Evolutionary conservation across 345 rosid genomes (phyloP).

Genomic region (Conringia planisiliqua): DNA sequence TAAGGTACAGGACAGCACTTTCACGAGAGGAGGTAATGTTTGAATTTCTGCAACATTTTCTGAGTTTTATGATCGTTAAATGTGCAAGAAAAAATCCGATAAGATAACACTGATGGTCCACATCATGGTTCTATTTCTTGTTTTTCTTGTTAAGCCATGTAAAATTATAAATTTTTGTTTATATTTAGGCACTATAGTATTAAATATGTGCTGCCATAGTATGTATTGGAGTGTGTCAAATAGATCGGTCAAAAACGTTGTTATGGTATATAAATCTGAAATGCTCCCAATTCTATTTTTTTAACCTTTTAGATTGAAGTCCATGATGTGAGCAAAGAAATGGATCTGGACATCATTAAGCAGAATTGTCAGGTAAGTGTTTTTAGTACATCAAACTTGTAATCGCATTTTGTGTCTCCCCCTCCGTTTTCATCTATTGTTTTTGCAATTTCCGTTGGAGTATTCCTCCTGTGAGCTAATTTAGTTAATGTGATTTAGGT

Average conservation of each 20-base stretch:
- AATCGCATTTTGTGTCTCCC: not conserved
- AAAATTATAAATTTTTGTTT: not conserved
- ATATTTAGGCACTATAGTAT: conserved; percentile 7
- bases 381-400: conserved; percentile 4
- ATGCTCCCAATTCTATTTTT: not conserved
- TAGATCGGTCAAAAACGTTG: not conserved
- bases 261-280: conserved; percentile 8
- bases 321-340: conserved; percentile 97
- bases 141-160: not conserved
- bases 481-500: conserved; percentile 51
- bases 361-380: conserved; percentile 88
- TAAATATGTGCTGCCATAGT: not conserved
- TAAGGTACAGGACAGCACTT: conserved; percentile 63
- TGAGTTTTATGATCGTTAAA: not conserved
- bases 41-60: conserved; percentile 5
- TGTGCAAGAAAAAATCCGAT: not conserved
- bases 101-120: not conserved
- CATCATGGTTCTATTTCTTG: conserved; percentile 13
- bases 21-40: conserved; percentile 92
- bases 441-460: conserved; percentile 1
- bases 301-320: conserved; percentile 73
- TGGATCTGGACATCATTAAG: conserved; percentile 97
- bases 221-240: not conserved
- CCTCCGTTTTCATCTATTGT: not conserved
- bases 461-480: conserved; percentile 21